phyloP scores from a whole-genome alignment of 192 early-diverging fungal genomes.

The Polychytrium aggregatum region DNA sequence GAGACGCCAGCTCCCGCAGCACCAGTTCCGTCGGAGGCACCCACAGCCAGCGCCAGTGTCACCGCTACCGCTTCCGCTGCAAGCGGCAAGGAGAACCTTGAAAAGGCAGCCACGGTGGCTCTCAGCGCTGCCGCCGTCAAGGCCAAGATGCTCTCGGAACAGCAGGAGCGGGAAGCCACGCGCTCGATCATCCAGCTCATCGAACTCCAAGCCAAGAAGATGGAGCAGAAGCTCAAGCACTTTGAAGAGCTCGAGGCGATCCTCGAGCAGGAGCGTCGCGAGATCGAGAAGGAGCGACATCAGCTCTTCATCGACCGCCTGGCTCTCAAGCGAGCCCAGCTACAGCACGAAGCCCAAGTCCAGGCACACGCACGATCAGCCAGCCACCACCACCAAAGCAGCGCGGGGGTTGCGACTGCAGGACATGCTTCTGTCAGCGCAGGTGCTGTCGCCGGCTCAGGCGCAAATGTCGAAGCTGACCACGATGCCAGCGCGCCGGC shows the following conservation, averaged over 20 bases:
- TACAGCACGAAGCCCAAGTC: no score
- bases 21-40: no score
- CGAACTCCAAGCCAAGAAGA: conserved; percentile 76
- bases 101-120: conserved; percentile 73
- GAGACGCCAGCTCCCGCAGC: not conserved
- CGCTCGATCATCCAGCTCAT: conserved; percentile 69
- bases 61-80: not conserved
- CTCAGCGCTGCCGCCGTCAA: conserved; percentile 89
- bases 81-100: conserved; percentile 25
- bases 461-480: no score
- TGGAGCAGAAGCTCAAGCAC: conserved; percentile 86
- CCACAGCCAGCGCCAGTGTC: not conserved
- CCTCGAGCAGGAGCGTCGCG: conserved; percentile 76
- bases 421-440: no score
- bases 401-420: no score
- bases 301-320: conserved; percentile 49
- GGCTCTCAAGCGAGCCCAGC: conserved; percentile 26
- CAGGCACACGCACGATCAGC: no score
- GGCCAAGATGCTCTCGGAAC: conserved; percentile 63
- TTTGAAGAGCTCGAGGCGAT: conserved; percentile 85
- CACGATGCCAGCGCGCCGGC: no score
- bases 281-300: conserved; percentile 60
- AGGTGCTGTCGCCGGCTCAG: no score
- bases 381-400: no score
- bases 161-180: conserved; percentile 81